Evolutionary conservation across 2,329 filamentous ascomycete genomes (phyloP).

Genomic region (Colletotrichum gloeosporioides): DNA sequence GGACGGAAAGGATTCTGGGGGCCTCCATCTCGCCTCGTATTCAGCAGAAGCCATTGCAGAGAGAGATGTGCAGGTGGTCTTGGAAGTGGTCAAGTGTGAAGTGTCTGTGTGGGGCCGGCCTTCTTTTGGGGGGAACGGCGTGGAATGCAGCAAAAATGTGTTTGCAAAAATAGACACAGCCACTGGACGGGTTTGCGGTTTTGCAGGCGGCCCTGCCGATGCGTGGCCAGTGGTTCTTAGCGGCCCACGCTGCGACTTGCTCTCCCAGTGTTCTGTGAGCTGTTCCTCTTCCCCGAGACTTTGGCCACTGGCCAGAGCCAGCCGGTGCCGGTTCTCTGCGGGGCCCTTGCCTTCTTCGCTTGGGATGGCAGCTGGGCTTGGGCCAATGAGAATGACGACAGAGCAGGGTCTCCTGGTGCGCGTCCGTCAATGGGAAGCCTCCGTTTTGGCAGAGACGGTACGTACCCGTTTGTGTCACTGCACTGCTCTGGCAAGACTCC

Average conservation of each 20-base stretch:
- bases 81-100: not conserved
- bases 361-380: conserved; percentile 1
- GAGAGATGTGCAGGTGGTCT: not conserved
- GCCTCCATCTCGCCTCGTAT: conserved; percentile 9
- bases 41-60: not conserved
- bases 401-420: not conserved
- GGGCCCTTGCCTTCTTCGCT: not conserved
- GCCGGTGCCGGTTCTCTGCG: not conserved
- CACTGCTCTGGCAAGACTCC: not conserved
- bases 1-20: not conserved
- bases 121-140: not conserved
- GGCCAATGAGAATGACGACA: not conserved
- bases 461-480: not conserved
- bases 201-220: conserved; percentile 11
- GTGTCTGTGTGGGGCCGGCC: not conserved
- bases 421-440: not conserved
- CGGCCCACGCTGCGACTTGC: not conserved
- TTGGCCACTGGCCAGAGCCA: not conserved
- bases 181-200: not conserved
- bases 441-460: not conserved
- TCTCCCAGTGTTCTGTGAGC: not conserved
- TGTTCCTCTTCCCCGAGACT: not conserved
- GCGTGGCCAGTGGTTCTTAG: not conserved
- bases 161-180: conserved; percentile 21
- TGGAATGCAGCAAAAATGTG: not conserved